Conservation (phyloP, 305 asterid genomes). For the Euphrasia arctica region DNA sequence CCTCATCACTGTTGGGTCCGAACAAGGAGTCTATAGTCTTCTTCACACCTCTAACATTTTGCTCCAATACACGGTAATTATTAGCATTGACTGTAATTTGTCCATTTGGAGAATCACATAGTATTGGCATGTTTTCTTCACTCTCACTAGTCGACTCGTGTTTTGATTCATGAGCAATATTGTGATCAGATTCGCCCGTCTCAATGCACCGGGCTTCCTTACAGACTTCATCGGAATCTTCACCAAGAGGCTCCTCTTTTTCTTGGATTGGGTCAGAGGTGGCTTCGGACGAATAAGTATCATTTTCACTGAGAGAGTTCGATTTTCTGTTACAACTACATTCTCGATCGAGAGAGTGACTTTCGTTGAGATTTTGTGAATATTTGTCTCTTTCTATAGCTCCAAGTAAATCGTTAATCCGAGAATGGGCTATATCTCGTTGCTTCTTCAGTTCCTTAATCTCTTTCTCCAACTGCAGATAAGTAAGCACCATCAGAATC, state of each 20-base stretch:
- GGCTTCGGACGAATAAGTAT: constrained; percentile 34
- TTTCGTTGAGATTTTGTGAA: constrained; percentile 26
- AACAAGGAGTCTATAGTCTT: constrained; percentile 35
- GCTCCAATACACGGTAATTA: constrained; percentile 38
- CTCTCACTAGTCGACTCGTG: constrained; percentile 32
- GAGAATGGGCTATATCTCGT: constrained; percentile 57
- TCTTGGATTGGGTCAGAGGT: constrained; percentile 34
- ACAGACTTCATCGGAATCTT: constrained; percentile 58
- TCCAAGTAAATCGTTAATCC: constrained; percentile 49
- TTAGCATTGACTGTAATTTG: constrained; percentile 32
- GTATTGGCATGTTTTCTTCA: constrained; percentile 33
- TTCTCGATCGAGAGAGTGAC: constrained; percentile 33
- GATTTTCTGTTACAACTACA: constrained; percentile 36
- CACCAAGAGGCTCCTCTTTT: constrained; percentile 32
- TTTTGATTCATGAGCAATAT: constrained; percentile 30
- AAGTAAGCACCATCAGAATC: constrained; percentile 5
- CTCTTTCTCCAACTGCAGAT: constrained; percentile 89
- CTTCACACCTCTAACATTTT: constrained; percentile 39
- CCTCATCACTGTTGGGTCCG: neutral
- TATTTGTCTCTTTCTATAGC: constrained; percentile 34
- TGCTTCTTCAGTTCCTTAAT: constrained; percentile 68
- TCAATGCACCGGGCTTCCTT: constrained; percentile 80
- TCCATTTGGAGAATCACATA: constrained; percentile 31
- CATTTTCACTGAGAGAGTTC: constrained; percentile 29
- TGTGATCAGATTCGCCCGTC: constrained; percentile 41